Evolutionary conservation across 148 eudicot genomes (phyloP), one percentile per base, ranked within the genome.

Genomic region (Vaccinium darrowii): DNA sequence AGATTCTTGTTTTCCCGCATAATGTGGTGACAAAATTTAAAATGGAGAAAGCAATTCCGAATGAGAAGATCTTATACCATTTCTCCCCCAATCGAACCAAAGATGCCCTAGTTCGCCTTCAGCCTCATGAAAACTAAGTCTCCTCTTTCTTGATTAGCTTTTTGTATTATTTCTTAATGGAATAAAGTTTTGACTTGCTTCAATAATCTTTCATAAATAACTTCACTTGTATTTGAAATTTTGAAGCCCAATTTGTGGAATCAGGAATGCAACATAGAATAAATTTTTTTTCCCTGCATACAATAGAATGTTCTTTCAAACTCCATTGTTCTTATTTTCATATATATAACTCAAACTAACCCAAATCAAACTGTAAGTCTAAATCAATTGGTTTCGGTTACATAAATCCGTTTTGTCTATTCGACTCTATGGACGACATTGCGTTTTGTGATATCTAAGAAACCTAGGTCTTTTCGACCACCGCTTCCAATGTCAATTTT

Each of bases 1-100:
- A 87, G 54, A 43, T 87, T 0, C 72, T 84, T 10, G 84, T 87
- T 8, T 81, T 84, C 79, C 36, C 84, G 81, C 76, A 84, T 78
- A n/a, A 62, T n/a, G 27, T 62, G 69, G 69, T 62, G 8, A 62
- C 69, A 7, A 62, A 62, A 62, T 62, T 18, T 21, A 62, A 62
- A 18, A 18, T 21, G 69, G 23, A 19, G 69, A 62, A 62, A 62
- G 11, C 69, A 62, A 62, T 62, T 62, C 25, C 69, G 19, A 62
- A 62, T 62, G 69, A 62, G 69, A 62, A 62, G 69, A 62, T 62
- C n/a, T 2, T 62, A 21, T 62, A 18, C 69, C 11, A 62, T 21
- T 19, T n/a, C 27, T 62, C 69, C 25, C 69, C 69, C 1, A 18
- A 21, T 62, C 69, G 27, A n/a, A 62, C 69, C n/a, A 62, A n/a